phyloP scores from a whole-genome alignment of 306 rosid species.

The Trifolium subterraneum region DNA sequence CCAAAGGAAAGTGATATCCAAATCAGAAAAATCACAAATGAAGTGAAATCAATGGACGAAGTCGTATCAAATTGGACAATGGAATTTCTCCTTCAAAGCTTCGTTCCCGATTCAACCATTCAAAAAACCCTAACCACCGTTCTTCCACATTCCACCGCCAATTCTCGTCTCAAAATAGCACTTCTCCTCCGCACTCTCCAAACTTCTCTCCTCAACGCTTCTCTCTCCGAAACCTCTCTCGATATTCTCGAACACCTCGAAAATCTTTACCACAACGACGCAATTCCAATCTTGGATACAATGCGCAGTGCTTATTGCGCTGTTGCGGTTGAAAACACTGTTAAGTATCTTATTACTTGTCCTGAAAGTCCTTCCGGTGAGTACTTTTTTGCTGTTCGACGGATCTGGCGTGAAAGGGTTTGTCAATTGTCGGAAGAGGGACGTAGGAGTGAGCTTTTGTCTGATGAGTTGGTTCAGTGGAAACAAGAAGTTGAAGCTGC shows the following conservation, averaged over 20 bases:
- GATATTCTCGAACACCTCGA: slow-evolving; percentile 60
- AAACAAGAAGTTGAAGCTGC: slow-evolving; percentile 64
- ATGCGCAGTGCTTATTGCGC: slow-evolving; percentile 69
- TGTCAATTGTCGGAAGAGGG: slow-evolving; percentile 30
- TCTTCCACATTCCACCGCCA: slow-evolving; percentile 52
- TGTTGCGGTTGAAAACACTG: slow-evolving; percentile 76
- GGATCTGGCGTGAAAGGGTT: slow-evolving; percentile 74
- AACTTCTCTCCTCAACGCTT: slow-evolving; percentile 45
- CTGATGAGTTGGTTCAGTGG: slow-evolving; percentile 54
- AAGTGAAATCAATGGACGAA: slow-evolving; percentile 37
- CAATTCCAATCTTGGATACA: slow-evolving; percentile 32
- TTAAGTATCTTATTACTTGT: slow-evolving; percentile 49
- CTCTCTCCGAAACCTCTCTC: slow-evolving; percentile 53
- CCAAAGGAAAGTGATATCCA: no score
- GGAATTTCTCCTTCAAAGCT: slow-evolving; percentile 64
- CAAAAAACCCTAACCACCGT: slow-evolving; percentile 42
- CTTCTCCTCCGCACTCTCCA: slow-evolving; percentile 67
- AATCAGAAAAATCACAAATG: no score
- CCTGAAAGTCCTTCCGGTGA: slow-evolving; percentile 42
- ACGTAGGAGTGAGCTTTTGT: slow-evolving; percentile 41
- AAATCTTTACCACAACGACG: slow-evolving; percentile 43
- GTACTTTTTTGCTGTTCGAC: slow-evolving; percentile 52
- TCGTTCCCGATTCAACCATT: slow-evolving; percentile 42
- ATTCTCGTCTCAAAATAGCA: slow-evolving; percentile 63
- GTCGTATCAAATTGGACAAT: slow-evolving; percentile 64